A percentile compares a stretch with the other conserved stretches of the same genome.
Evolutionary conservation across 2,329 filamentous ascomycete species (phyloP).

Genomic region (Cladophialophora chaetospira): DNA sequence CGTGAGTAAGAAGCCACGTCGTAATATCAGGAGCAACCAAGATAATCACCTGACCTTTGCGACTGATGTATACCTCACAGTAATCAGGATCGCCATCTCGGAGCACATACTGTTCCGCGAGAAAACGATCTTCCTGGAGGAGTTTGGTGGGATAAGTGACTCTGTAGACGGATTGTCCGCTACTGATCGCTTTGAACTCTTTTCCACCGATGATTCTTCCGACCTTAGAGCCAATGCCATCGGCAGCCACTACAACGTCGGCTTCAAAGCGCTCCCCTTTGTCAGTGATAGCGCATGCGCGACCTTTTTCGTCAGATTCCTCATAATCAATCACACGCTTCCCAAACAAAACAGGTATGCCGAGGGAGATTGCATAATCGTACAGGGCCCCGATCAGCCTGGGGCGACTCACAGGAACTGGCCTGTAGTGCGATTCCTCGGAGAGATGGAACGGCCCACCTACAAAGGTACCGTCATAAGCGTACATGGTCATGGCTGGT

Average conservation of each 20-base stretch:
- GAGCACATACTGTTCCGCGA: not conserved
- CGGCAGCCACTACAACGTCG: constrained; percentile 20
- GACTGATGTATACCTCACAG: not conserved
- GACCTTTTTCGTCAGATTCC: not conserved
- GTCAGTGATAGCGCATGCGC: not conserved
- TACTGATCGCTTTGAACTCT: constrained; percentile 37
- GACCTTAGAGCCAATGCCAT: constrained; percentile 17
- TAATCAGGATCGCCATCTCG: not conserved
- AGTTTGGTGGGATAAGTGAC: constrained; percentile 31
- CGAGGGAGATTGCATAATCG: not conserved
- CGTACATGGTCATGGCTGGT: not conserved
- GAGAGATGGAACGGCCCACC: not conserved
- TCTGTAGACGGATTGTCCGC: constrained; percentile 34
- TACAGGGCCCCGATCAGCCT: not conserved
- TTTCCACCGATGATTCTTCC: constrained; percentile 21
- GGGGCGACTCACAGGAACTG: not conserved
- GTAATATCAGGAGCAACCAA: not conserved
- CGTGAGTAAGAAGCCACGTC: not conserved
- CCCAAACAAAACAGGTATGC: not conserved
- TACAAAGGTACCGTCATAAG: not conserved
- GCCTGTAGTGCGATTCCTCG: not conserved
- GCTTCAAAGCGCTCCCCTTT: constrained; percentile 3
- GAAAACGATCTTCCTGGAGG: not conserved
- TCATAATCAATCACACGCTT: not conserved
- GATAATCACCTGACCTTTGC: not conserved